A percentile compares a stretch with the other conserved stretches of the same genome.
Conservation (phyloP, 225 moss, liverwort and hornwort species). For the Bryoerythrophyllum caledonicum region DNA sequence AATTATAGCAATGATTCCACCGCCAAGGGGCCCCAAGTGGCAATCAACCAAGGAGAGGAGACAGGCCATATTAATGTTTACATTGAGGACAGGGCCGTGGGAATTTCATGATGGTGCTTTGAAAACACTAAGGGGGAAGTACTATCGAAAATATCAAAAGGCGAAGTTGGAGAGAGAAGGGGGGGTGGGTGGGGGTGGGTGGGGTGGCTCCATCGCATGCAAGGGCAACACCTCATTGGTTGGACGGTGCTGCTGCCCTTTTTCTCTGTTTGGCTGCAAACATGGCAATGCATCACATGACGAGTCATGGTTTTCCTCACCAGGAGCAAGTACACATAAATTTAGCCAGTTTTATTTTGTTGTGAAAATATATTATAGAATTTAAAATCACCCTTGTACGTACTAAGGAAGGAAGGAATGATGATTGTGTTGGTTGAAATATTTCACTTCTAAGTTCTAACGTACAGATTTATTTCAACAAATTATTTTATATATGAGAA, state of each 20-base stretch:
- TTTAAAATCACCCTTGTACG: too few relatives aligned
- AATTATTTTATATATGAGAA: too few relatives aligned
- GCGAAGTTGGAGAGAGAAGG: neutral
- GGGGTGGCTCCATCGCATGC: neutral
- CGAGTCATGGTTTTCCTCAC: neutral
- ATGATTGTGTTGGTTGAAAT: too few relatives aligned
- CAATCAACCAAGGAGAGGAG: neutral
- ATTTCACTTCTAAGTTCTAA: too few relatives aligned
- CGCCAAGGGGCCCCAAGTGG: neutral
- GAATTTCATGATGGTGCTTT: constrained; percentile 19
- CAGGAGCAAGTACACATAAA: neutral
- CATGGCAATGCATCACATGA: constrained; percentile 22
- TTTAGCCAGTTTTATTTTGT: neutral
- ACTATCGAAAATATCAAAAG: neutral
- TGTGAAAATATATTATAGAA: too few relatives aligned
- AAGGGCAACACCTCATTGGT: constrained; percentile 15
- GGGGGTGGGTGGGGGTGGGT: too few relatives aligned
- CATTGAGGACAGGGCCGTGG: neutral
- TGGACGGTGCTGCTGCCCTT: constrained; percentile 42
- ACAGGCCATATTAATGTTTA: neutral
- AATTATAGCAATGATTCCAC: too few relatives aligned
- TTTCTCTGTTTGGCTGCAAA: constrained; percentile 36
- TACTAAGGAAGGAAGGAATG: too few relatives aligned
- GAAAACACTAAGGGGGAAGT: neutral
- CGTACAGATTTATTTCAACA: too few relatives aligned